Conservation (phyloP, 768 basidiomycete species). For the Ephemerocybe angulata region DNA sequence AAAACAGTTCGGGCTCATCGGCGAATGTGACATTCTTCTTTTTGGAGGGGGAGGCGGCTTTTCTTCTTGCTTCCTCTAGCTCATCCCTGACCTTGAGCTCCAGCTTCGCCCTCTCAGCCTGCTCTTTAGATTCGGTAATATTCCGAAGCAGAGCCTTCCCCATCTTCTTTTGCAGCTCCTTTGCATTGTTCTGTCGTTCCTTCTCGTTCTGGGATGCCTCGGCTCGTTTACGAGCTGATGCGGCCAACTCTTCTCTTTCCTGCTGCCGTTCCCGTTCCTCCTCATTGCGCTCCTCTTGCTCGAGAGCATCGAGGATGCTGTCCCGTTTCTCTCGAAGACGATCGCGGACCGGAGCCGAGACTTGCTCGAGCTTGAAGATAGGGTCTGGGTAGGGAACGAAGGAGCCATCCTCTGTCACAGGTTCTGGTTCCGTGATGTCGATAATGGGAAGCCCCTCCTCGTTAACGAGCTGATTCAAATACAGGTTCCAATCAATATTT, state of each 20-base stretch:
- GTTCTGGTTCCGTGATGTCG: conserved; percentile 64
- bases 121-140: conserved; percentile 37
- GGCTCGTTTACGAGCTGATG: conserved; percentile 48
- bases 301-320: conserved; percentile 62
- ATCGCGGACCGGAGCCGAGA: conserved; percentile 46
- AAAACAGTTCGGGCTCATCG: conserved; percentile 24
- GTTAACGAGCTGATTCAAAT: conserved; percentile 51
- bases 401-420: conserved; percentile 18
- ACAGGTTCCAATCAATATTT: conserved; percentile 18
- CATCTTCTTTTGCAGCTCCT: conserved; percentile 74
- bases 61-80: conserved; percentile 18
- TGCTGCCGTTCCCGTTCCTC: conserved; percentile 37
- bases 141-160: conserved; percentile 60
- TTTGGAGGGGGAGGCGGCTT: conserved; percentile 26
- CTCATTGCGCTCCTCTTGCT: conserved; percentile 61
- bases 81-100: conserved; percentile 31
- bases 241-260: conserved; percentile 40
- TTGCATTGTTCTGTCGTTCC: conserved; percentile 36
- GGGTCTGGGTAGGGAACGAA: conserved; percentile 38
- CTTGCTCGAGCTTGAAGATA: conserved; percentile 42
- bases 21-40: conserved; percentile 70
- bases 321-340: conserved; percentile 57
- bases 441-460: conserved; percentile 79
- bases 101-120: conserved; percentile 33
- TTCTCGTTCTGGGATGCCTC: conserved; percentile 42